These are phyloP conservation scores for Acanthamoeba divionensis DNA, from an alignment of 208 protist genomes.

Conservation along the genomic window DNA sequence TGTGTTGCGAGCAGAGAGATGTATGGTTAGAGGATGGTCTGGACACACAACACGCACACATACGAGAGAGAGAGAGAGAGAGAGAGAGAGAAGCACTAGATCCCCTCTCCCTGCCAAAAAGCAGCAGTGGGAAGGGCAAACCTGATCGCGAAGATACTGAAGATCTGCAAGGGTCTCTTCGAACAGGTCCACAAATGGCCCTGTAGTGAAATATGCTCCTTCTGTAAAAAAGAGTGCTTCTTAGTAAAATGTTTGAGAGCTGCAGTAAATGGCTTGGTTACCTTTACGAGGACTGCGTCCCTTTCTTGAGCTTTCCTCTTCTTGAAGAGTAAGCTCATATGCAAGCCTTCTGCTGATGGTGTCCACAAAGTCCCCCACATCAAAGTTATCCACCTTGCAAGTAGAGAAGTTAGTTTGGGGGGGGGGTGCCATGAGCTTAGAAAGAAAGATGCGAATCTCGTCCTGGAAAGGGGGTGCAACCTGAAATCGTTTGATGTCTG, in stretches of 20 bases:
- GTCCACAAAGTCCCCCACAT: slow-evolving; percentile 35
- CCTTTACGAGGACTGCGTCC: background rate
- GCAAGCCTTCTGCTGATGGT: background rate
- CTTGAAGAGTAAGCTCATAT: background rate
- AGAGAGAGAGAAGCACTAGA: too few relatives aligned
- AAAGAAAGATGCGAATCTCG: too few relatives aligned
- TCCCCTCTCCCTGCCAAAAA: background rate
- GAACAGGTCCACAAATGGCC: slow-evolving; percentile 25
- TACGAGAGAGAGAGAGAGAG: too few relatives aligned
- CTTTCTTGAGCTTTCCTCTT: background rate
- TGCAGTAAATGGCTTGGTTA: background rate
- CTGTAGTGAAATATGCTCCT: background rate
- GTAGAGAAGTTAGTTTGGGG: background rate
- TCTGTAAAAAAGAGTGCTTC: background rate
- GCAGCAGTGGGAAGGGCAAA: background rate
- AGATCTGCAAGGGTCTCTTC: slow-evolving; percentile 3
- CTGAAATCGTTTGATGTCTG: slow-evolving; percentile 12
- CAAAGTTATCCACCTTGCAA: slow-evolving; percentile 1
- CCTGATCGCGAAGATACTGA: slow-evolving; percentile 16
- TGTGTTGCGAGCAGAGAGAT: background rate
- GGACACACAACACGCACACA: background rate
- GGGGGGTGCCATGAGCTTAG: background rate
- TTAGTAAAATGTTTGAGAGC: background rate
- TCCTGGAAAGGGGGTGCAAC: background rate
- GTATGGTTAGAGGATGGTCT: background rate